Conservation (phyloP, 345 rosid species). For the Populus euphratica region DNA sequence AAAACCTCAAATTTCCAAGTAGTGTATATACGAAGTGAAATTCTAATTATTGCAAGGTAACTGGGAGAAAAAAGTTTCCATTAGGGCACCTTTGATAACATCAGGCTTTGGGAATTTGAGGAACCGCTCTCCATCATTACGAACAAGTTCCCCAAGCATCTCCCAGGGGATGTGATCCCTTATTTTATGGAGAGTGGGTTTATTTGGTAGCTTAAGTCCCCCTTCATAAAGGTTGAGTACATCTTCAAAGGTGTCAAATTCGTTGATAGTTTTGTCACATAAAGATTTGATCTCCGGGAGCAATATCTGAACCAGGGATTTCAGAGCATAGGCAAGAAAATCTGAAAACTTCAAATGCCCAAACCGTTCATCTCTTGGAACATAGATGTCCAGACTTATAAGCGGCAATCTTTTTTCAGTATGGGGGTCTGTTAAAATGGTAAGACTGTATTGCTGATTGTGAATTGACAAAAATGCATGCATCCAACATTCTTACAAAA, state of each 20-base stretch:
- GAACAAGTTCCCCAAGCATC: constrained; percentile 76
- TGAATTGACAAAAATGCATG: constrained; percentile 1
- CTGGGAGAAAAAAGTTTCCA: neutral
- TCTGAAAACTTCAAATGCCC: constrained; percentile 75
- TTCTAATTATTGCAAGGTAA: neutral
- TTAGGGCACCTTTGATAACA: constrained; percentile 64
- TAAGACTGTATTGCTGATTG: constrained; percentile 6
- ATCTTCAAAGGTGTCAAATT: constrained; percentile 73
- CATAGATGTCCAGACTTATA: constrained; percentile 66
- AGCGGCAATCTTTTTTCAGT: constrained; percentile 68
- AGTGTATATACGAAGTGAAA: neutral
- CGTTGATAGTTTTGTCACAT: constrained; percentile 72
- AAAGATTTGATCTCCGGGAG: constrained; percentile 62
- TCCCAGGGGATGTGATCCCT: constrained; percentile 78
- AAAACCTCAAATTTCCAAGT: neutral
- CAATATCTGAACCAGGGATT: constrained; percentile 60
- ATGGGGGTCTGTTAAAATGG: constrained; percentile 45
- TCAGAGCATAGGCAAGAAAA: constrained; percentile 75
- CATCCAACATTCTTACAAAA: neutral
- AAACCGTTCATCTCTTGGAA: constrained; percentile 89
- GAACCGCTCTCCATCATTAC: constrained; percentile 66
- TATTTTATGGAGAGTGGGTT: constrained; percentile 33
- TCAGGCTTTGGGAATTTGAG: constrained; percentile 79
- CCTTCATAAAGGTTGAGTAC: constrained; percentile 67
- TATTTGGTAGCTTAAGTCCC: constrained; percentile 46